Base-by-base conservation (phyloP, 2,329 filamentous ascomycete genomes). In the Gnomoniopsis sp. region DNA sequence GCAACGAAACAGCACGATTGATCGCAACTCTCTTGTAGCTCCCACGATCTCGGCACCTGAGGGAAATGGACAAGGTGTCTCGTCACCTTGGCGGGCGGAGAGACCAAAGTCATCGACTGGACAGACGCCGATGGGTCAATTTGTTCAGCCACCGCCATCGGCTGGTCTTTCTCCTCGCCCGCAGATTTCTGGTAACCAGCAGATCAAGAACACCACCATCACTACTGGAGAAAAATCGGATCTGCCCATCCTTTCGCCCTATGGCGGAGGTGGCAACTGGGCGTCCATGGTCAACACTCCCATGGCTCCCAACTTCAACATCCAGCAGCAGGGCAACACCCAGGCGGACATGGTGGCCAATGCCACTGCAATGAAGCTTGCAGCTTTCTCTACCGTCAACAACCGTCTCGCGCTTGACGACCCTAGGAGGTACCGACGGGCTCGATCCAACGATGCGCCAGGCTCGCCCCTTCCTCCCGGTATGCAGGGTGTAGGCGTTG, bases 311-410 rank as follows among this genome's bases (percentile, higher is more conserved):
- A 93, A 88, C 65, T 99, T 98, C 74, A 88, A 83, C 63, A 62
- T 83, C 74, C 67, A 88, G 85, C 67, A 88, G 85, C 74, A 82
- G 65, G 75, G 75, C 43, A 79, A 79, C 49, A 87, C 83, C 57
- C 93, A 97, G 72, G 93, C 92, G 17, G 95, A 99, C 69, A 98
- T 98, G 93, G 89, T 99, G 59, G 95, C 95, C 60, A 99, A 98
- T 71, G 95, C 95, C 26, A 98, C 95, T 17, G 95, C 95, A 22
- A 99, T 99, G 95, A 99, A 99, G 74, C 84, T 99, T 53, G 95
- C 95, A 49, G 95, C 95, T 19, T 80, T 99, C 49, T 98, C 93
- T 6, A 99, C 95, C 2, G 95, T 99, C 52, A 99, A 98, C 79
- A 99, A 98, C 74, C 90, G 95, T 46, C 96, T 99, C 68, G 93